These are phyloP conservation scores for Uronychia binucleata DNA, from an alignment of 73 alveolate genomes.

Conservation along the genomic window DNA sequence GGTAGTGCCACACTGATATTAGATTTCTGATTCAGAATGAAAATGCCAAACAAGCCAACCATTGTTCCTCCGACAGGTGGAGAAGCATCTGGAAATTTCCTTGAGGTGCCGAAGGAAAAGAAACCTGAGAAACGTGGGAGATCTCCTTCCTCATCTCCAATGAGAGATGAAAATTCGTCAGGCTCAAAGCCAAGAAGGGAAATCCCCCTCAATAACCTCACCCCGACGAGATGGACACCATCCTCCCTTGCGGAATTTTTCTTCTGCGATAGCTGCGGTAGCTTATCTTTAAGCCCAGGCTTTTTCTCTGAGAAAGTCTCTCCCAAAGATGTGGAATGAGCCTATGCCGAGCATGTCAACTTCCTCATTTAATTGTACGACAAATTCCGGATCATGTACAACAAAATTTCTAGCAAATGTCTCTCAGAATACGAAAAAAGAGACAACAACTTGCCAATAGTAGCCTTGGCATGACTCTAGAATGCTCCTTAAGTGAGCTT, in stretches of 20 bases:
- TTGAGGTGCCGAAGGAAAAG: slow-evolving; percentile 8
- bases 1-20: background rate
- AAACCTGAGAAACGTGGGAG: too few species aligned
- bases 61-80: background rate
- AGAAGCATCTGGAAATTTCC: too few species aligned
- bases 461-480: background rate
- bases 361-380: background rate
- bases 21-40: slow-evolving; percentile 44
- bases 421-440: background rate
- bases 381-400: background rate
- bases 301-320: background rate
- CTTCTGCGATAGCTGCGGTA: slow-evolving; percentile 39
- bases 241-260: slow-evolving; percentile 47
- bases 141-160: too few species aligned
- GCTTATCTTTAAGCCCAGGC: background rate
- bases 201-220: background rate
- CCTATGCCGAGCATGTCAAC: background rate
- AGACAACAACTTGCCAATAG: background rate
- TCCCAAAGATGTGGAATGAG: background rate
- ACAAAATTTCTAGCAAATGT: background rate
- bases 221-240: slow-evolving; percentile 1
- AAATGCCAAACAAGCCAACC: background rate
- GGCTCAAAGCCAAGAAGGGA: slow-evolving; percentile 1
- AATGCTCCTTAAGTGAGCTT: background rate
- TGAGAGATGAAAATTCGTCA: too few species aligned